Conservation (phyloP, 768 basidiomycete genomes). For the Serendipita indica region DNA sequence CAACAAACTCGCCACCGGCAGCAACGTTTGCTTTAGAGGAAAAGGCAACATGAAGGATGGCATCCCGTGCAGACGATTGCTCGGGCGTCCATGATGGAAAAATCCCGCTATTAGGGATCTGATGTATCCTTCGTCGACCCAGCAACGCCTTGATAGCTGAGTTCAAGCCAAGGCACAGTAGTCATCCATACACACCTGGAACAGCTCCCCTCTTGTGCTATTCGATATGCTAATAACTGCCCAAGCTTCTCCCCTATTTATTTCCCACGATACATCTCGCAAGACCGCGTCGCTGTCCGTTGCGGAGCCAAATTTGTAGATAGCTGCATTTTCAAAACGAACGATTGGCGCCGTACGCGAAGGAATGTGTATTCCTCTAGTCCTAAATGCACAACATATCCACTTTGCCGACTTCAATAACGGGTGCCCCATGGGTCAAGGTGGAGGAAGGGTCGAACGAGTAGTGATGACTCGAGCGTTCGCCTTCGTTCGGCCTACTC, state of each 20-base stretch:
- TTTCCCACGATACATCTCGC: constrained; percentile 40
- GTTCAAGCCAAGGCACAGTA: background rate
- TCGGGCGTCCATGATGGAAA: constrained; percentile 49
- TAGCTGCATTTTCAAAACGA: constrained; percentile 10
- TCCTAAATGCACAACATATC: background rate
- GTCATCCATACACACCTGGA: background rate
- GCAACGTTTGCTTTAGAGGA: constrained; percentile 39
- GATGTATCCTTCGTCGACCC: constrained; percentile 53
- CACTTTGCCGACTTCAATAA: too few species aligned
- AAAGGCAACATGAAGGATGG: constrained; percentile 49
- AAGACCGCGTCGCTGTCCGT: constrained; percentile 32
- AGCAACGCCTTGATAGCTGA: constrained; percentile 35
- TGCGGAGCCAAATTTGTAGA: constrained; percentile 17
- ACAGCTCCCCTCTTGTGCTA: background rate
- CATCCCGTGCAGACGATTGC: constrained; percentile 14
- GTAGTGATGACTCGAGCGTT: background rate
- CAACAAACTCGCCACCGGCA: constrained; percentile 64
- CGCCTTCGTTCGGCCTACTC: constrained; percentile 18
- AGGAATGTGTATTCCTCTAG: background rate
- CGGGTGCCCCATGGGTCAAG: background rate
- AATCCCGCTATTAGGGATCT: constrained; percentile 48
- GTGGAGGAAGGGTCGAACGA: background rate
- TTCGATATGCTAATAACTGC: constrained; percentile 46
- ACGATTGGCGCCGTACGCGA: constrained; percentile 10
- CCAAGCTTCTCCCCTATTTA: constrained; percentile 54